phyloP scores from a whole-genome alignment of 768 basidiomycete species.

The Xerocomellus amylosporus region DNA sequence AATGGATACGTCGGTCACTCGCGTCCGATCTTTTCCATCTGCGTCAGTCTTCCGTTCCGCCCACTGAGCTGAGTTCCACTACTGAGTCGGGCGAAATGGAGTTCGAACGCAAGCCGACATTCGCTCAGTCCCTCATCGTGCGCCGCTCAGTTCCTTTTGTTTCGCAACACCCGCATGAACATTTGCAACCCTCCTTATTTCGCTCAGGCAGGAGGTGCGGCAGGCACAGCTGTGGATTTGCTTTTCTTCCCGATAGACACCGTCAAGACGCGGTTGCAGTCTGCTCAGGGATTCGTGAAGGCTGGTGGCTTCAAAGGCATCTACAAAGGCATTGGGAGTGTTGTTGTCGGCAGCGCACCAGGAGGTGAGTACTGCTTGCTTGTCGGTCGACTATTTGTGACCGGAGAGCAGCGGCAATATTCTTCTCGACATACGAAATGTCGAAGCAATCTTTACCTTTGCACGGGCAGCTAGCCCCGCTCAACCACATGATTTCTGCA shows the following conservation, averaged over 20 bases:
- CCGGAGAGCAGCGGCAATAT: constrained; percentile 69
- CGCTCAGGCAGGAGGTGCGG: constrained; percentile 78
- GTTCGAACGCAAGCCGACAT: constrained; percentile 37
- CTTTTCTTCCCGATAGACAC: constrained; percentile 98
- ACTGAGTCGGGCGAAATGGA: constrained; percentile 22
- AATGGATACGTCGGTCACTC: neutral
- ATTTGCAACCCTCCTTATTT: constrained; percentile 6
- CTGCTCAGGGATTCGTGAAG: constrained; percentile 75
- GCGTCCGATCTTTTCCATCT: neutral
- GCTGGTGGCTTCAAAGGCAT: constrained; percentile 89
- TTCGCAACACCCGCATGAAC: constrained; percentile 8
- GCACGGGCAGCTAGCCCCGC: constrained; percentile 56
- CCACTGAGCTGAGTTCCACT: neutral
- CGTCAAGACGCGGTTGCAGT: constrained; percentile 92
- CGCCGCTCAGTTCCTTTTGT: constrained; percentile 19
- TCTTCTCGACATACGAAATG: constrained; percentile 93
- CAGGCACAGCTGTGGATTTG: constrained; percentile 91
- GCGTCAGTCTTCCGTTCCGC: constrained; percentile 7
- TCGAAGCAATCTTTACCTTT: constrained; percentile 75
- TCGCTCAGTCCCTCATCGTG: constrained; percentile 48
- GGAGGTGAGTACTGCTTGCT: constrained; percentile 62
- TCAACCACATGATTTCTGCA: constrained; percentile 61
- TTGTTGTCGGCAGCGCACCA: constrained; percentile 91
- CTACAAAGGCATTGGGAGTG: constrained; percentile 93
- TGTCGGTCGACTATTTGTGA: neutral